Evolutionary conservation across 768 basidiomycete species (phyloP), one percentile per base, ranked within the genome.

Genomic region (Naganishia onofrii): DNA sequence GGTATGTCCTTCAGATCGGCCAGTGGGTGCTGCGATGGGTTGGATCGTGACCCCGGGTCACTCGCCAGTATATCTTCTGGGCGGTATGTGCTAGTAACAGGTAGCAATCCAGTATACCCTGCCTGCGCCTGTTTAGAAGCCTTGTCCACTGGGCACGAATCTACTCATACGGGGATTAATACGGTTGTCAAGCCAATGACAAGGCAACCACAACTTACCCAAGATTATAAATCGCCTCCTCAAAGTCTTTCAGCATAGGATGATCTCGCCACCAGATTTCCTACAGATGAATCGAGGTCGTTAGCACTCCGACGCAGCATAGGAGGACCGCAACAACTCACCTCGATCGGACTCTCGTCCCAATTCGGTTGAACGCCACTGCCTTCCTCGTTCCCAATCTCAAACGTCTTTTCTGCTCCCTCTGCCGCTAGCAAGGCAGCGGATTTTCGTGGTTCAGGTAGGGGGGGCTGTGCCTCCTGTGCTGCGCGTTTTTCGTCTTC

Each of bases 331-430:
- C 12, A 26, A 6, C 12, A 54, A 71, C 74, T 56, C 66, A 76
- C 75, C 73, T 78, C 76, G 44, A 77, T 55, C 23, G 77, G 77
- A 70, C 74, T 75, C 23, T 74, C 63, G 19, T 67, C 68, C 77
- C 77, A 78, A 52, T 77, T 74, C 0, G 77, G 75, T 32, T 71
- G 48, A 9, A 77, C 71, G 0, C 57, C 31, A 3, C 68, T 54
- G 17, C 57, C 71, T 44, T 57, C 65, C 46, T 70, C 67, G 31
- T 72, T 65, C 21, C 68, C 71, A 15, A 34, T 42, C 51, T 36
- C 56, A n/a, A 46, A 46, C 53, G 12, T 42, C 67, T 26, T 17
- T 51, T 63, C 51, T 28, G 26, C 42, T 3, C 38, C 23, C 23
- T 63, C 60, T 4, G 57, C 46, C 0, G 46, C 64, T 21, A 31